Base-by-base conservation (phyloP, 805 yeast species). In the Zygosaccharomyces siamensis region DNA sequence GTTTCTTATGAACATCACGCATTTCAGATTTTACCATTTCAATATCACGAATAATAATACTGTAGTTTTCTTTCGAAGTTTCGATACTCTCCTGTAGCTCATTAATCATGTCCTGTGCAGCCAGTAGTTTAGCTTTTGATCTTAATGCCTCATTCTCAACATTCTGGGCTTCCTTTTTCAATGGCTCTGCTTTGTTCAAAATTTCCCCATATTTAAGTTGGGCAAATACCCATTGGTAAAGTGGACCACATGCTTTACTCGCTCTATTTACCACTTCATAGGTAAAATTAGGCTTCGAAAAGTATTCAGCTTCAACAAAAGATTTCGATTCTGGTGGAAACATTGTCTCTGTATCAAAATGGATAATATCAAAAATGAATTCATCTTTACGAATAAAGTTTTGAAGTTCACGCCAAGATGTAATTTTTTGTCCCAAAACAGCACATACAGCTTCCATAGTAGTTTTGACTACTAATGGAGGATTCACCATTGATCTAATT, bases 241-340 rank as follows among this genome's bases (percentile, higher is more conserved):
- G 69, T 0, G 98, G 98, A 0, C 97, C 98, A 70, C 97, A 89
- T 0, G 97, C 97, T 60, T 86, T 89, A 65, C 95, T 85, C 4
- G 98, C 98, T 35, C 97, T 72, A 57, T 86, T 79, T 0, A 88
- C 96, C 0, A 86, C 69, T 42, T 83, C 89, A 57, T 69, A 84
- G 36, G 78, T 87, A 62, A 78, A 90, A 45, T 79, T 84, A 0
- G 81, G 77, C 46, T 81, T 71, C 0, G 83, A 70, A 8, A 90
- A 66, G 58, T 85, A 92, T 1, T 71, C 72, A 0, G 63, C 54
- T 35, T 82, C 81, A 81, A 92, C 80, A 46, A 67, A 72, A 0
- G 67, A 57, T 30, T 88, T 69, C n/a, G 83, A 56, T 3, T 74
- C 77, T 0, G 71, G 62, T 0, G 82, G 70, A 56, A 90, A 71